phyloP scores from a whole-genome alignment of 2,329 filamentous ascomycete genomes.

The Pseudogymnoascus verrucosus region DNA sequence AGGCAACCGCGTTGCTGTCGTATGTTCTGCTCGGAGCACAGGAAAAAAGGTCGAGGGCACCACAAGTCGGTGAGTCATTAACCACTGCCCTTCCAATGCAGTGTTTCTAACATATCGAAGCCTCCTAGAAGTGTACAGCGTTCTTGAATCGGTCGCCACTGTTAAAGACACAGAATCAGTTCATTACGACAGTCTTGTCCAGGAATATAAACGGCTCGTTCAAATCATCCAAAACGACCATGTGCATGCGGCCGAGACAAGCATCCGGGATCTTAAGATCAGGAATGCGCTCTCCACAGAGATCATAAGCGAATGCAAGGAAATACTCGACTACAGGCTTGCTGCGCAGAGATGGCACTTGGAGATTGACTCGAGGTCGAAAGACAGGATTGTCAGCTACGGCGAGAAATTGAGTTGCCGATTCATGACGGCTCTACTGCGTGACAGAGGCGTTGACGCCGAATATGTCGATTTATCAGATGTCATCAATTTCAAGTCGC shows the following conservation, averaged over 20 bases:
- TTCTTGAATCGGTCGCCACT: slow-evolving; percentile 46
- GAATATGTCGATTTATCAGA: slow-evolving; percentile 88
- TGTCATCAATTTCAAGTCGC: slow-evolving; percentile 59
- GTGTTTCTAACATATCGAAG: slow-evolving; percentile 10
- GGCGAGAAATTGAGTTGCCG: slow-evolving; percentile 93
- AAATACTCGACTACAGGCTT: slow-evolving; percentile 65
- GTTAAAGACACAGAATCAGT: slow-evolving; percentile 44
- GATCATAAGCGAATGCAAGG: slow-evolving; percentile 71
- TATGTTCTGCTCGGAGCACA: slow-evolving; percentile 91
- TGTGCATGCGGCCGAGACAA: slow-evolving; percentile 58
- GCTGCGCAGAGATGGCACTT: slow-evolving; percentile 59
- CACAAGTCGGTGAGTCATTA: slow-evolving; percentile 71
- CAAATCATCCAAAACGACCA: slow-evolving; percentile 79
- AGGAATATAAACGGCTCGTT: slow-evolving; percentile 66
- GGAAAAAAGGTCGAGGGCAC: slow-evolving; percentile 93
- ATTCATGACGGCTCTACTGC: slow-evolving; percentile 78
- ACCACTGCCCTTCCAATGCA: neutral
- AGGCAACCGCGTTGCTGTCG: slow-evolving; percentile 73
- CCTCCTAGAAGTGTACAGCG: slow-evolving; percentile 51
- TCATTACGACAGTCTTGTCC: slow-evolving; percentile 44
- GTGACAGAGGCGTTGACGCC: slow-evolving; percentile 72
- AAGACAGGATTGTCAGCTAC: slow-evolving; percentile 85
- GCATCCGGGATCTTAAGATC: slow-evolving; percentile 50
- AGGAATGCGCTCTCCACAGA: slow-evolving; percentile 52
- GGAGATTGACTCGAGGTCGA: slow-evolving; percentile 69